Evolutionary conservation across 768 basidiomycete species (phyloP).

Genomic region (Serendipita sp.): DNA sequence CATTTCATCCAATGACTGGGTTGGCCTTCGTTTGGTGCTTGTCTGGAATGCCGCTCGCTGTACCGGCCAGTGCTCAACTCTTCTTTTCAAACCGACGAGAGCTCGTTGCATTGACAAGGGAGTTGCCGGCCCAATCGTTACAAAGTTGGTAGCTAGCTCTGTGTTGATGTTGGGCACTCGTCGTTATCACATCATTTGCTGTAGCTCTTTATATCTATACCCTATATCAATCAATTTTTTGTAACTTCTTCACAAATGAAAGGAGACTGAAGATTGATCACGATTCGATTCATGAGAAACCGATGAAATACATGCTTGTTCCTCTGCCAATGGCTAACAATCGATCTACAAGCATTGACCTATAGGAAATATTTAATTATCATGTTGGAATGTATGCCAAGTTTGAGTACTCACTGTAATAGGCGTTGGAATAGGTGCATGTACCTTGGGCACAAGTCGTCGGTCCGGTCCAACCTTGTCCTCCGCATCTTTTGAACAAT

Average conservation of each 20-base stretch:
- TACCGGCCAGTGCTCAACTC: conserved; percentile 35
- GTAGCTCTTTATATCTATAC: background rate
- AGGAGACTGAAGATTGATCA: background rate
- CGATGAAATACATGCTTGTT: background rate
- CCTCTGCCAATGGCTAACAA: background rate
- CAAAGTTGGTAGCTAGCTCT: background rate
- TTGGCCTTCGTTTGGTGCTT: background rate
- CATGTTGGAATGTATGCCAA: background rate
- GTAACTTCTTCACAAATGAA: background rate
- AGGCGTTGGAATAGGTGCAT: conserved; percentile 6
- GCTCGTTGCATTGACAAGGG: background rate
- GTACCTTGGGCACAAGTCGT: conserved; percentile 9
- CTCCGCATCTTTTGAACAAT: background rate
- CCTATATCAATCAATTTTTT: background rate
- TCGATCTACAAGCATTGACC: background rate
- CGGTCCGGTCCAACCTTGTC: conserved; percentile 5
- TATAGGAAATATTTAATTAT: background rate
- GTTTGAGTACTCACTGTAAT: conserved; percentile 5
- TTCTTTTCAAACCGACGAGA: background rate
- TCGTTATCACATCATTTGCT: background rate
- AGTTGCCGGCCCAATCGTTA: background rate
- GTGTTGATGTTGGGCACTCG: background rate
- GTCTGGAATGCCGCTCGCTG: conserved; percentile 43
- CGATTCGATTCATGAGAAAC: background rate
- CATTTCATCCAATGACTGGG: background rate